phyloP scores from a whole-genome alignment of 176 grass and related monocot species.

The Poa pratensis region DNA sequence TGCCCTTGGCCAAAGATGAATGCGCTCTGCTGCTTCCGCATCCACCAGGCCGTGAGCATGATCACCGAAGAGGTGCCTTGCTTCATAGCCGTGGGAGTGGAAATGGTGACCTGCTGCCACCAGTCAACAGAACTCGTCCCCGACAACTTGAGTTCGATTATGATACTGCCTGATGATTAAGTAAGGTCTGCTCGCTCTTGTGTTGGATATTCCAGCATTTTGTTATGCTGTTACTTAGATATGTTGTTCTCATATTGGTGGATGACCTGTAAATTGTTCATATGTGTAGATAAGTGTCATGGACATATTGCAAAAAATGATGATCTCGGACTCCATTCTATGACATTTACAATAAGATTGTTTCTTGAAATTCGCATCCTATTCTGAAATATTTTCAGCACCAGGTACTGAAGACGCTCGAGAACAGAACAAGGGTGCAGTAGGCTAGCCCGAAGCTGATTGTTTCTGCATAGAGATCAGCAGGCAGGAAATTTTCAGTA shows the following conservation, averaged over 20 bases:
- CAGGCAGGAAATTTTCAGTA: not conserved
- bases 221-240: slow-evolving; percentile 20
- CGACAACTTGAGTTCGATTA: slow-evolving; percentile 12
- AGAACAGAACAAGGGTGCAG: slow-evolving; percentile 21
- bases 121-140: not conserved
- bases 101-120: not conserved
- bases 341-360: slow-evolving; percentile 24
- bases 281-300: slow-evolving; percentile 50
- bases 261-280: slow-evolving; percentile 50
- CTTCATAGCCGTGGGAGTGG: not conserved
- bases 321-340: slow-evolving; percentile 10
- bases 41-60: not conserved
- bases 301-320: slow-evolving; percentile 37
- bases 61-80: not conserved
- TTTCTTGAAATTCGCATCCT: slow-evolving; percentile 34
- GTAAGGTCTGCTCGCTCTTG: slow-evolving; percentile 48
- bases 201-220: slow-evolving; percentile 45
- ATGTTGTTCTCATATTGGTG: slow-evolving; percentile 24
- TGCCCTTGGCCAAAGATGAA: not conserved
- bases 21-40: not conserved
- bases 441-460: slow-evolving; percentile 44
- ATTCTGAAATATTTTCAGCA: slow-evolving; percentile 58
- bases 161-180: slow-evolving; percentile 46
- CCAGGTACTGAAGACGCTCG: slow-evolving; percentile 45
- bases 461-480: slow-evolving; percentile 2